phyloP scores from a whole-genome alignment of 257 asterid genomes.

The Hygrophila difformis region DNA sequence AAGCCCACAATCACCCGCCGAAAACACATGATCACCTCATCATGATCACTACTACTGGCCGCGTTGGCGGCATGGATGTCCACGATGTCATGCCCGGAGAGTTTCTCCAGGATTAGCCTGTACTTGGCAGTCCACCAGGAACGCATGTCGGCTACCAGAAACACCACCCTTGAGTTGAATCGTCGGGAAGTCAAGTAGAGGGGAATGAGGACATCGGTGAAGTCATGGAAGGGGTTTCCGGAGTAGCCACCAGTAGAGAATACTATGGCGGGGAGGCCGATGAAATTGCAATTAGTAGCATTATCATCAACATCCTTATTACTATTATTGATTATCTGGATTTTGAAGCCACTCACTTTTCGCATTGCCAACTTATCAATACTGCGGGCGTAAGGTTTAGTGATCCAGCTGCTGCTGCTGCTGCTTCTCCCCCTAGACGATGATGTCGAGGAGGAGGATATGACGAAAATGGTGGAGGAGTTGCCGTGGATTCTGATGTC shows the following conservation, averaged over 20 bases:
- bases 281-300: slow-evolving; percentile 23
- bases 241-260: slow-evolving; percentile 46
- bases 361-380: slow-evolving; percentile 25
- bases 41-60: too few relatives aligned
- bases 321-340: too few relatives aligned
- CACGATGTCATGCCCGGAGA: slow-evolving; percentile 29
- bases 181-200: slow-evolving; percentile 32
- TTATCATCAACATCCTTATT: slow-evolving; percentile 1
- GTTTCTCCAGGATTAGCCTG: slow-evolving; percentile 15
- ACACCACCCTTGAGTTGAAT: slow-evolving; percentile 26
- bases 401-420: slow-evolving; percentile 17
- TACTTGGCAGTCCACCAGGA: slow-evolving; percentile 29
- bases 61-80: slow-evolving; percentile 27
- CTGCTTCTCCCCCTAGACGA: too few relatives aligned
- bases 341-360: slow-evolving; percentile 13
- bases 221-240: slow-evolving; percentile 49
- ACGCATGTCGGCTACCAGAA: slow-evolving; percentile 26
- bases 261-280: slow-evolving; percentile 35
- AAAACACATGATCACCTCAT: slow-evolving; percentile 46
- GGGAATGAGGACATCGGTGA: slow-evolving; percentile 50
- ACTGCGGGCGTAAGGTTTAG: slow-evolving; percentile 51
- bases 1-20: slow-evolving; percentile 38
- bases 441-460: slow-evolving; percentile 20
- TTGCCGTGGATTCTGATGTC: slow-evolving; percentile 45
- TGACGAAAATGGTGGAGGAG: slow-evolving; percentile 33